A percentile compares a stretch with the other conserved stretches of the same genome.
These are phyloP conservation scores for Neocallimastix lanati DNA, from an alignment of 192 early-diverging fungal species.

Conservation along the genomic window DNA sequence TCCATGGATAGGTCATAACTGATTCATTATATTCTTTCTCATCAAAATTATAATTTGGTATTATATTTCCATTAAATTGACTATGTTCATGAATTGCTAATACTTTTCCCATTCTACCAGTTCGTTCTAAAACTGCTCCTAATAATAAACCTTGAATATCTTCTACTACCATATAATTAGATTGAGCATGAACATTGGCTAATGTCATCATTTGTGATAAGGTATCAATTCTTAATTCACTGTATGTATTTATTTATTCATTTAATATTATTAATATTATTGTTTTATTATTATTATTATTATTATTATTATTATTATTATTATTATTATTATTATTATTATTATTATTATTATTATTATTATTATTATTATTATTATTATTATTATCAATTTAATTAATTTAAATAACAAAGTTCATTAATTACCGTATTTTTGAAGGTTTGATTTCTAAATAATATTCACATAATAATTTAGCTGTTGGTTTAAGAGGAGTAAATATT, in stretches of 20 bases:
- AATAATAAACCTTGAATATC: slow-evolving; percentile 76
- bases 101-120: slow-evolving; percentile 9
- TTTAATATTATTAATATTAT: too few species aligned
- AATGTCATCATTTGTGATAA: slow-evolving; percentile 72
- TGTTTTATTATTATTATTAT: too few species aligned
- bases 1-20: background rate
- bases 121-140: slow-evolving; percentile 61
- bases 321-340: too few species aligned
- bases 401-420: too few species aligned
- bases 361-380: too few species aligned
- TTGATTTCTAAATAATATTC: slow-evolving; percentile 63
- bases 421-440: slow-evolving; percentile 56
- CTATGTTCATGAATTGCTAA: background rate
- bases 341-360: too few species aligned
- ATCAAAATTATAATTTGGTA: background rate
- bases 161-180: slow-evolving; percentile 61
- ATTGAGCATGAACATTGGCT: slow-evolving; percentile 58
- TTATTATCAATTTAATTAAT: too few species aligned
- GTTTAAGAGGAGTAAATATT: slow-evolving; percentile 54
- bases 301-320: too few species aligned
- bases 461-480: slow-evolving; percentile 55
- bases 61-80: background rate
- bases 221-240: slow-evolving; percentile 68
- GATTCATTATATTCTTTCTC: background rate
- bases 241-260: too few species aligned